phyloP scores from a whole-genome alignment of 805 yeast genomes.

The Metschnikowia colocasiae region DNA sequence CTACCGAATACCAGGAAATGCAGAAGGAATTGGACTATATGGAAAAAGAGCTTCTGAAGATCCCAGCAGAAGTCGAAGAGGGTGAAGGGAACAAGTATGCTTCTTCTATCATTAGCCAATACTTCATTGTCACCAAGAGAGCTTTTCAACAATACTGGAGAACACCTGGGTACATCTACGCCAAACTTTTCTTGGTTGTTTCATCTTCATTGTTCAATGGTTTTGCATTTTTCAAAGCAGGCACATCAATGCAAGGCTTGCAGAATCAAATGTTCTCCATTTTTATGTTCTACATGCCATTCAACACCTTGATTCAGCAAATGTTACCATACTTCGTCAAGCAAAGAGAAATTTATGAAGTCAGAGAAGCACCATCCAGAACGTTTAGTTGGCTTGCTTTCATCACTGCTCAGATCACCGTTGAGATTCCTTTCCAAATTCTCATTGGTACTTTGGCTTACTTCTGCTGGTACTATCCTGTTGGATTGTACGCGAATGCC shows the following conservation, averaged over 20 bases:
- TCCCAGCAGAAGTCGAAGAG: constrained; percentile 17
- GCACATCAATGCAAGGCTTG: constrained; percentile 49
- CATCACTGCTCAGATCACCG: constrained; percentile 36
- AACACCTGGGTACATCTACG: constrained; percentile 56
- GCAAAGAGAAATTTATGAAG: constrained; percentile 46
- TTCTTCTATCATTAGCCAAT: constrained; percentile 16
- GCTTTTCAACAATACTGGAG: constrained; percentile 50
- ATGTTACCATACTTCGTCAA: constrained; percentile 41
- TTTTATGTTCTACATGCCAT: constrained; percentile 42
- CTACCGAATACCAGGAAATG: constrained; percentile 57
- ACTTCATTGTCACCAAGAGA: constrained; percentile 18
- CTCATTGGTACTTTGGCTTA: constrained; percentile 56
- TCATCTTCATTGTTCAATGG: constrained; percentile 62
- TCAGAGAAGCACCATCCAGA: constrained; percentile 43
- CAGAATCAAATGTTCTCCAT: constrained; percentile 65
- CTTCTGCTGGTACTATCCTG: constrained; percentile 61
- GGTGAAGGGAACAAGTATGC: constrained; percentile 24
- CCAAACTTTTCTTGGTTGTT: constrained; percentile 57
- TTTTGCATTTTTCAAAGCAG: constrained; percentile 68
- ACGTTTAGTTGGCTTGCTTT: constrained; percentile 44
- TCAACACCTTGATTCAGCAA: constrained; percentile 39
- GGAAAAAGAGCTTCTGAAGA: constrained; percentile 51
- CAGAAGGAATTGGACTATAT: constrained; percentile 57
- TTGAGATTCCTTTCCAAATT: constrained; percentile 48
- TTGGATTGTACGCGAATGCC: constrained; percentile 20